phyloP scores from a whole-genome alignment of 768 basidiomycete species.

The Hypholoma fasciculare region DNA sequence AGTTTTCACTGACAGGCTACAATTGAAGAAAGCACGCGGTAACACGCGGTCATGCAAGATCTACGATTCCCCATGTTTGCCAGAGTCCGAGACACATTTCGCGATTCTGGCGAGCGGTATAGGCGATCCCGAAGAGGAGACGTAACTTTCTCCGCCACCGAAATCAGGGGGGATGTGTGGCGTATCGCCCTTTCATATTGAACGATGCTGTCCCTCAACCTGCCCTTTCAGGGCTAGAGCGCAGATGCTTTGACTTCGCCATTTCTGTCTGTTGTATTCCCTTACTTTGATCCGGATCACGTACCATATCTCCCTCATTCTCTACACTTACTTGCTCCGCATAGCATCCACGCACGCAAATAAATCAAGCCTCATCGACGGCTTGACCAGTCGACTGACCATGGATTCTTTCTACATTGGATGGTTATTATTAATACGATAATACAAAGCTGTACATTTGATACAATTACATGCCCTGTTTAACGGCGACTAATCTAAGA shows the following conservation, averaged over 20 bases:
- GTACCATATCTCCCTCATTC: slow-evolving; percentile 1
- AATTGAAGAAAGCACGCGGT: slow-evolving; percentile 90
- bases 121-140: slow-evolving; percentile 91
- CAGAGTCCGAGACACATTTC: slow-evolving; percentile 95
- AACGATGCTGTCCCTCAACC: too few species aligned
- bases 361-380: too few species aligned
- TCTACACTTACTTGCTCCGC: background rate
- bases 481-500: slow-evolving; percentile 15
- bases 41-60: slow-evolving; percentile 95
- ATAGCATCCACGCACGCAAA: too few species aligned
- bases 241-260: background rate
- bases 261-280: slow-evolving; percentile 7
- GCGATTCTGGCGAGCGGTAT: slow-evolving; percentile 91
- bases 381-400: background rate
- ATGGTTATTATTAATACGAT: slow-evolving; percentile 14
- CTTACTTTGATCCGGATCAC: background rate
- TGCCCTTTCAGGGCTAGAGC: too few species aligned
- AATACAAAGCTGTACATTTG: slow-evolving; percentile 21
- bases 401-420: slow-evolving; percentile 12
- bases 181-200: background rate
- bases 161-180: background rate
- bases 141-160: slow-evolving; percentile 29
- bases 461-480: slow-evolving; percentile 22
- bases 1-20: slow-evolving; percentile 50
- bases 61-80: slow-evolving; percentile 96